Conservation (phyloP, 192 early-diverging fungal species). For the Anaeromyces robustus region DNA sequence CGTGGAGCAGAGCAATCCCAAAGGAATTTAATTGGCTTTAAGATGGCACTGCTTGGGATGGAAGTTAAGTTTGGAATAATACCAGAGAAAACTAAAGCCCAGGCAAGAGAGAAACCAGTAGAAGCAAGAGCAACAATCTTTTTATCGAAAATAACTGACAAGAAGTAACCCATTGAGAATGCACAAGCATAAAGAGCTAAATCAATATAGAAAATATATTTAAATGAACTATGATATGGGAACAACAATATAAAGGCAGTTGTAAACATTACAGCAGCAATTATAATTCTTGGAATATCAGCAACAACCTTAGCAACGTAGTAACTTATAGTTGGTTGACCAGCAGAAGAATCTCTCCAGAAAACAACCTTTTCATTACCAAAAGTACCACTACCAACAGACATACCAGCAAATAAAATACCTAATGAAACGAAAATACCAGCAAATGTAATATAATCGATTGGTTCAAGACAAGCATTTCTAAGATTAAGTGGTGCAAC, state of each 20-base stretch:
- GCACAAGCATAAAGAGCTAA: slow-evolving; percentile 30
- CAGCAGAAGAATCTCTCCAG: slow-evolving; percentile 41
- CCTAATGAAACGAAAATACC: slow-evolving; percentile 42
- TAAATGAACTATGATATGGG: slow-evolving; percentile 15
- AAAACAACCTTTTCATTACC: slow-evolving; percentile 44
- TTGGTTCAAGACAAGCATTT: slow-evolving; percentile 3
- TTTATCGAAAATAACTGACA: slow-evolving; percentile 25
- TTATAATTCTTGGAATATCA: slow-evolving; percentile 38
- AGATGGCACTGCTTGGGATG: slow-evolving; percentile 11
- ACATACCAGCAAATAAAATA: slow-evolving; percentile 39
- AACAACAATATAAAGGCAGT: slow-evolving; percentile 39
- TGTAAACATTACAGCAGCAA: slow-evolving; percentile 38
- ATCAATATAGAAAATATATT: slow-evolving; percentile 20
- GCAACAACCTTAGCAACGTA: slow-evolving; percentile 40
- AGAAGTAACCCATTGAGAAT: slow-evolving; percentile 36
- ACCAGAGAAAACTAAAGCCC: slow-evolving; percentile 41
- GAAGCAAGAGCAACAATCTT: slow-evolving; percentile 23
- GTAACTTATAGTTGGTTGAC: slow-evolving; percentile 41
- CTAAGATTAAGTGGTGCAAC: slow-evolving; percentile 22
- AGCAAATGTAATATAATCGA: slow-evolving; percentile 19
- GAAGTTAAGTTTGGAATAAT: slow-evolving; percentile 29
- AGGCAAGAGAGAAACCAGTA: slow-evolving; percentile 43
- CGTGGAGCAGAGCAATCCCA: slow-evolving; percentile 54
- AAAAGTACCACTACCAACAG: slow-evolving; percentile 39
- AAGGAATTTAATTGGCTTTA: slow-evolving; percentile 21